phyloP scores from a whole-genome alignment of 257 asterid species.

The Hygrophila difformis region DNA sequence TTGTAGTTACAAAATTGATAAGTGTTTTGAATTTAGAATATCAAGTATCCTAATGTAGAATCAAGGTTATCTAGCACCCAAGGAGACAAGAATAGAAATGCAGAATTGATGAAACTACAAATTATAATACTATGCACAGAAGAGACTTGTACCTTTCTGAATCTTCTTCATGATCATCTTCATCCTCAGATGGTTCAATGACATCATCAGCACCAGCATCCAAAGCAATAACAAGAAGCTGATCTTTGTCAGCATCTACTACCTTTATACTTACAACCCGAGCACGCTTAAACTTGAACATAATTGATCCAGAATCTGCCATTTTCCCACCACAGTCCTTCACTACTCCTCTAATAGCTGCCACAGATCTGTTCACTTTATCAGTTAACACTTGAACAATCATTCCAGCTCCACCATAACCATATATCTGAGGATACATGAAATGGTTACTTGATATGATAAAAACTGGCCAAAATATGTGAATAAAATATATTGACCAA shows the following conservation, averaged over 20 bases:
- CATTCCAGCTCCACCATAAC: conserved; percentile 91
- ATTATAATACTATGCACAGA: background rate
- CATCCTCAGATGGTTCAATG: conserved; percentile 61
- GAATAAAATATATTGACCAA: conserved; percentile 1
- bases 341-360: conserved; percentile 58
- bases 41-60: background rate
- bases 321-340: conserved; percentile 80
- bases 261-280: conserved; percentile 66
- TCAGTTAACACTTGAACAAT: conserved; percentile 76
- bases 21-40: background rate
- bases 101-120: background rate
- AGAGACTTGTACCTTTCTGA: conserved; percentile 43
- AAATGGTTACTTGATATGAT: background rate
- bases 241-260: conserved; percentile 55
- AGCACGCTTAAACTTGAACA: conserved; percentile 76
- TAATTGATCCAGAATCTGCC: conserved; percentile 94
- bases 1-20: background rate
- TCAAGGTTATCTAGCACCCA: too few relatives aligned
- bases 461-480: background rate
- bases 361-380: conserved; percentile 75
- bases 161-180: conserved; percentile 58
- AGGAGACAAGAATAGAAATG: background rate
- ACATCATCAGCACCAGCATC: conserved; percentile 93
- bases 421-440: conserved; percentile 52
- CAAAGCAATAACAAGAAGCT: conserved; percentile 66